A percentile compares a stretch with the other conserved stretches of the same genome.
These are phyloP conservation scores for Gloeopeniophorella convolvens DNA, from an alignment of 768 basidiomycete genomes.

Conservation along the genomic window DNA sequence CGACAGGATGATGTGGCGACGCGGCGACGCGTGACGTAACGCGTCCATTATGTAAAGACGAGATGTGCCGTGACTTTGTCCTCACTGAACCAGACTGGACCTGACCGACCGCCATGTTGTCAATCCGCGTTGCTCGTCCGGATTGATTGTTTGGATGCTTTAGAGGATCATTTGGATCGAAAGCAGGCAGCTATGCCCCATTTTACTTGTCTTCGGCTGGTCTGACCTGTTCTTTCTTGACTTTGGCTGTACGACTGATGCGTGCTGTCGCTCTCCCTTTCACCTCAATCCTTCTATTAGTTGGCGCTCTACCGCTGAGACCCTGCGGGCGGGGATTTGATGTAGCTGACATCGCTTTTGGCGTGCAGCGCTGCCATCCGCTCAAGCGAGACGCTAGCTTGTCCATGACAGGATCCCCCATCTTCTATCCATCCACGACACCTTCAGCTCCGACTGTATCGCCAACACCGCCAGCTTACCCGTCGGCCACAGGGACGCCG, in stretches of 20 bases:
- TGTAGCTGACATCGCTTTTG: neutral
- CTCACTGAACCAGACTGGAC: neutral
- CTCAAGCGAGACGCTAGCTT: too few relatives aligned
- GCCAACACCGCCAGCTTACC: too few relatives aligned
- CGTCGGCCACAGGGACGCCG: too few relatives aligned
- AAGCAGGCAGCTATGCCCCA: too few relatives aligned
- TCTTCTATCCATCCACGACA: too few relatives aligned
- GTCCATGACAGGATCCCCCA: too few relatives aligned
- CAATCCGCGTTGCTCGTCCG: neutral
- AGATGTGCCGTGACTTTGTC: neutral
- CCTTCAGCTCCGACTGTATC: too few relatives aligned
- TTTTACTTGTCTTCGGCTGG: neutral
- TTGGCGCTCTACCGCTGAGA: neutral
- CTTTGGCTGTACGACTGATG: neutral
- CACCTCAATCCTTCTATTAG: neutral
- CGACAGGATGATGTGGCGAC: too few relatives aligned
- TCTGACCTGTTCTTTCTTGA: neutral
- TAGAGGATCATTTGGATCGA: too few relatives aligned
- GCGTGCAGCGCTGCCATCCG: too few relatives aligned
- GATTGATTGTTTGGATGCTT: too few relatives aligned
- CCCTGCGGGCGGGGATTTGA: neutral
- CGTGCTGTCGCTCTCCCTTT: neutral
- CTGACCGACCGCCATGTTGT: neutral
- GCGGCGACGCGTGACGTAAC: neutral
- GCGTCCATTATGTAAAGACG: neutral